Percentiles rank a stretch among this genome's conserved stretches.
Evolutionary conservation across 1,139 yeast genomes (phyloP).

Genomic region (Nematodospora anomalae): DNA sequence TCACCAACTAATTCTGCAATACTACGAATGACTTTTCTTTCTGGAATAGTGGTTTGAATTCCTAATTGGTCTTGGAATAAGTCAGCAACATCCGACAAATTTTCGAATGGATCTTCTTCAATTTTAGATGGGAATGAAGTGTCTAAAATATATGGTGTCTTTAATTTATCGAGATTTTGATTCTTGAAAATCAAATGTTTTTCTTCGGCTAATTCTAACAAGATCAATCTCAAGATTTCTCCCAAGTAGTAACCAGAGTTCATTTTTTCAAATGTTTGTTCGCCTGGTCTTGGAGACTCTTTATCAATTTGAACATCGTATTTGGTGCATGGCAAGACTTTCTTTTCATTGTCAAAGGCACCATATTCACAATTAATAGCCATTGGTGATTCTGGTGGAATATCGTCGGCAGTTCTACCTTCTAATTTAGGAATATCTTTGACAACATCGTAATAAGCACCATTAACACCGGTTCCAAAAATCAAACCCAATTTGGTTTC

Average conservation of each 20-base stretch:
- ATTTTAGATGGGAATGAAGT: constrained; percentile 84
- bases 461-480: constrained; percentile 98
- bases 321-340: constrained; percentile 82
- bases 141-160: constrained; percentile 71
- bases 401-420: constrained; percentile 66
- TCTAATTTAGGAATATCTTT: constrained; percentile 78
- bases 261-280: constrained; percentile 96
- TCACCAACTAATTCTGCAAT: constrained; percentile 87
- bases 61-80: constrained; percentile 60
- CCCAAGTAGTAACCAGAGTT: constrained; percentile 96
- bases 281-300: constrained; percentile 94
- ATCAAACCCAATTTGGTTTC: constrained; percentile 91
- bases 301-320: constrained; percentile 79
- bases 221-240: constrained; percentile 79
- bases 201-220: constrained; percentile 68
- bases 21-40: constrained; percentile 80
- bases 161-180: constrained; percentile 62
- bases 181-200: constrained; percentile 63
- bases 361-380: constrained; percentile 99
- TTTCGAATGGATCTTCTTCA: constrained; percentile 89
- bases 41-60: constrained; percentile 69
- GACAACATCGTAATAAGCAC: constrained; percentile 87
- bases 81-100: constrained; percentile 71
- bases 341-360: constrained; percentile 90
- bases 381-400: constrained; percentile 68